Evolutionary conservation across 2,329 filamentous ascomycete genomes (phyloP).

Genomic region (Aspergillus carbonarius): DNA sequence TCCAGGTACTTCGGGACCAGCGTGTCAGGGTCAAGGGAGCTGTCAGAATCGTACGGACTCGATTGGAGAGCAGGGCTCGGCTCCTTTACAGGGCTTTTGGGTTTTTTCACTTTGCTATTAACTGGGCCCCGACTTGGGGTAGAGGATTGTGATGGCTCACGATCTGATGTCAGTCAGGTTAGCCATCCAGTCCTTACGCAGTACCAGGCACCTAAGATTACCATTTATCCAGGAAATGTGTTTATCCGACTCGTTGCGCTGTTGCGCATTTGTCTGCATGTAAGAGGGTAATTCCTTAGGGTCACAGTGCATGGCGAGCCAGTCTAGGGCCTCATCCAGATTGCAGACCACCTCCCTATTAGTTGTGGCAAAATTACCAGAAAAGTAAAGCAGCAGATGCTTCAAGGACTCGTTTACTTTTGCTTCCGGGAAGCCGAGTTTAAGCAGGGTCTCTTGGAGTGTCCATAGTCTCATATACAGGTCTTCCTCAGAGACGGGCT

Average conservation of each 20-base stretch:
- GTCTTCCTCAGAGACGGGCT: conserved; percentile 68
- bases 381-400: conserved; percentile 65
- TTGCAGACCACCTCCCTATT: conserved; percentile 75
- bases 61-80: conserved; percentile 19
- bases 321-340: conserved; percentile 82
- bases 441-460: conserved; percentile 68
- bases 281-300: conserved; percentile 71
- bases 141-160: conserved; percentile 29
- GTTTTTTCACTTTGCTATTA: conserved; percentile 25
- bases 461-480: conserved; percentile 80
- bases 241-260: conserved; percentile 31
- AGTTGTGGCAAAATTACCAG: conserved; percentile 54
- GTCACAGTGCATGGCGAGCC: conserved; percentile 77
- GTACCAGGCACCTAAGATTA: conserved; percentile 24
- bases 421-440: conserved; percentile 65
- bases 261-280: conserved; percentile 46
- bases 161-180: conserved; percentile 35
- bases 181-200: conserved; percentile 22
- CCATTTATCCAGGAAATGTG: conserved; percentile 39
- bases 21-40: conserved; percentile 72
- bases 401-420: conserved; percentile 65
- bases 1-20: conserved; percentile 74
- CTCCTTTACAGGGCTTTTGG: conserved; percentile 28
- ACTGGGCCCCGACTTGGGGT: conserved; percentile 24
- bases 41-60: conserved; percentile 50